Evolutionary conservation across 2,329 filamentous ascomycete species (phyloP).

Genomic region (Botryosphaeria dothidea): DNA sequence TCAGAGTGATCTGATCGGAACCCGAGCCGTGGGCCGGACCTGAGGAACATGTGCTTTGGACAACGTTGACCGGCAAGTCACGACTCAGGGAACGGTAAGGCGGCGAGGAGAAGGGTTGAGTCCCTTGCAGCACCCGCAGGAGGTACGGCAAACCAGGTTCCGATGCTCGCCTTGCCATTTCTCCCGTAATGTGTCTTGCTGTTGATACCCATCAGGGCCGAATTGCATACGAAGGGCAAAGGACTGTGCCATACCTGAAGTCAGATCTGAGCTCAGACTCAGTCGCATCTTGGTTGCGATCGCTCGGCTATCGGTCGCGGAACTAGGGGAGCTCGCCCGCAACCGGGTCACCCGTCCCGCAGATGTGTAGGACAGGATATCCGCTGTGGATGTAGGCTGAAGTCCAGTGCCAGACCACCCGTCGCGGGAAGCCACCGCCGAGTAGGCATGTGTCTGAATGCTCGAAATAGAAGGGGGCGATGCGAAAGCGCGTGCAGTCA

Average conservation of each 20-base stretch:
- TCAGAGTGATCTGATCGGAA: not conserved
- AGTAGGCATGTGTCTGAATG: not conserved
- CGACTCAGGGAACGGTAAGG: not conserved
- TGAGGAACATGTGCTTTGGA: not conserved
- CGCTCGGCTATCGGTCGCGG: not conserved
- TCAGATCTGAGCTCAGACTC: not conserved
- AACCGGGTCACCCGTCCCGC: not conserved
- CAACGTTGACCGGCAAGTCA: not conserved
- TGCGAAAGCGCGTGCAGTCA: not conserved
- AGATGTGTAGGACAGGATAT: not conserved
- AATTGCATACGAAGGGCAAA: not conserved
- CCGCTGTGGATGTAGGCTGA: not conserved
- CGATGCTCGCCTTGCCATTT: not conserved
- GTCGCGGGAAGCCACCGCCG: not conserved
- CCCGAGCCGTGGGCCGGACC: not conserved
- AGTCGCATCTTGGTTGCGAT: not conserved
- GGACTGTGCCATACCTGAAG: not conserved
- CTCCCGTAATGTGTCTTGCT: not conserved
- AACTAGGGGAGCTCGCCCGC: not conserved
- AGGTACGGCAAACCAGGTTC: not conserved
- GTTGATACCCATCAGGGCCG: not conserved
- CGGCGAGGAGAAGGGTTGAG: not conserved
- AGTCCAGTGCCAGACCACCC: not conserved
- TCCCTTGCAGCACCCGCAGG: not conserved
- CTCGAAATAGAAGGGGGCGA: constrained; percentile 1